These are phyloP conservation scores for Danielozyma ontarioensis DNA, from an alignment of 805 yeast species.

Conservation along the genomic window DNA sequence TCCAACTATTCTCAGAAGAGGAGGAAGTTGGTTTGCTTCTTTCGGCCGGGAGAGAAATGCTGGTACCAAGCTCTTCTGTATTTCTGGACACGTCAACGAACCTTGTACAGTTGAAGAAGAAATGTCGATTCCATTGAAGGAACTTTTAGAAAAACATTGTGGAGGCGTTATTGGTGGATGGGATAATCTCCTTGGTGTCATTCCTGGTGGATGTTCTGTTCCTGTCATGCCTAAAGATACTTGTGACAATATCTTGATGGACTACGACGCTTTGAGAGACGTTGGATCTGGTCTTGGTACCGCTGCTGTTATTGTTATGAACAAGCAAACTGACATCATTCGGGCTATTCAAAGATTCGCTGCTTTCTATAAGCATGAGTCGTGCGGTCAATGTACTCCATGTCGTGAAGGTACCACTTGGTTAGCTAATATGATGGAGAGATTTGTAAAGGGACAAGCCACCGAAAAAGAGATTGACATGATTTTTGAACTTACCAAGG, in stretches of 20 bases:
- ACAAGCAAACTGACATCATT: conserved; percentile 78
- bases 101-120: conserved; percentile 94
- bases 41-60: conserved; percentile 82
- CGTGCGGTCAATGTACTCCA: conserved; percentile 93
- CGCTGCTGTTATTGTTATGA: conserved; percentile 90
- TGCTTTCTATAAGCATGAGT: conserved; percentile 84
- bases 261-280: conserved; percentile 79
- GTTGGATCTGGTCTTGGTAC: conserved; percentile 88
- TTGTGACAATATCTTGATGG: conserved; percentile 75
- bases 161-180: conserved; percentile 91
- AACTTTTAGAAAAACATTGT: conserved; percentile 81
- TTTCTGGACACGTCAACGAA: conserved; percentile 86
- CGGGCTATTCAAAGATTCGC: conserved; percentile 83
- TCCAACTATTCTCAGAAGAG: conserved; percentile 84
- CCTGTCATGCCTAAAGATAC: conserved; percentile 69
- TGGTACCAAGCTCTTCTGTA: conserved; percentile 81
- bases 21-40: conserved; percentile 80
- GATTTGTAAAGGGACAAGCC: conserved; percentile 77
- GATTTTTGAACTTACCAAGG: conserved; percentile 79
- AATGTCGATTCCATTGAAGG: conserved; percentile 84
- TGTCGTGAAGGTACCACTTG: conserved; percentile 93
- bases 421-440: conserved; percentile 77
- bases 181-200: conserved; percentile 83
- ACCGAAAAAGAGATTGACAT: conserved; percentile 75
- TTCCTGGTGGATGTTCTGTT: conserved; percentile 89